Conservation (phyloP, 164 flowering plant genomes). For the Kalanchoe fedtschenkoi region DNA sequence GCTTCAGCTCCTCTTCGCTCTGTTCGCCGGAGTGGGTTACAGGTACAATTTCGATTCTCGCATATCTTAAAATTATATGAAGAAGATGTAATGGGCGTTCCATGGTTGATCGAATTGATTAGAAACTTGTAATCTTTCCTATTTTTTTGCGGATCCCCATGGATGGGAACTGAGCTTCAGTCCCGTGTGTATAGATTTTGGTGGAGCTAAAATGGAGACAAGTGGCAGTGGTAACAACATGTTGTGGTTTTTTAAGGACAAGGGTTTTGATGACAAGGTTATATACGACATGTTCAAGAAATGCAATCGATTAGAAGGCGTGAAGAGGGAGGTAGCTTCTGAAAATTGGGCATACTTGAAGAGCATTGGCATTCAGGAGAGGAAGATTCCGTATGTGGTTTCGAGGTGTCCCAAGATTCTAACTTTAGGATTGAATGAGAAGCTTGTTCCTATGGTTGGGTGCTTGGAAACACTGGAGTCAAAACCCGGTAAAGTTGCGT, state of each 20-base stretch:
- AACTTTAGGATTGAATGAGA: slow-evolving; percentile 54
- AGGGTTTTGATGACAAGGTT: slow-evolving; percentile 63
- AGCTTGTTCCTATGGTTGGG: slow-evolving; percentile 75
- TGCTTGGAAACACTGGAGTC: slow-evolving; percentile 66
- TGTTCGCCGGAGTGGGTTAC: not conserved
- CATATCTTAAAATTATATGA: not conserved
- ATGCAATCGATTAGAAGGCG: slow-evolving; percentile 64
- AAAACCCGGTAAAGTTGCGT: slow-evolving; percentile 59
- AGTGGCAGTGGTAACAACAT: slow-evolving; percentile 35
- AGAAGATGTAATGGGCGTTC: not conserved
- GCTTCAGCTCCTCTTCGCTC: not conserved
- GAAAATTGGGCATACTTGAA: slow-evolving; percentile 78
- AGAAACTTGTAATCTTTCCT: not conserved
- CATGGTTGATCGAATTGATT: not conserved
- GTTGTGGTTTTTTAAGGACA: slow-evolving; percentile 71
- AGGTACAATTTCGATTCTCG: not conserved
- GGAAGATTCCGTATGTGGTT: slow-evolving; percentile 70
- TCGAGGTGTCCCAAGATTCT: slow-evolving; percentile 84
- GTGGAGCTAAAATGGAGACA: slow-evolving; percentile 28
- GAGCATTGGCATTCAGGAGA: slow-evolving; percentile 70
- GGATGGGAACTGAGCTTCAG: not conserved
- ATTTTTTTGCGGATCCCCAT: not conserved
- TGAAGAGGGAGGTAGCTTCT: slow-evolving; percentile 44
- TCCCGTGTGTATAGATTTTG: not conserved
- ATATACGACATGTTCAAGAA: slow-evolving; percentile 57